phyloP scores from a whole-genome alignment of 2,329 filamentous ascomycete genomes.

The Ascochyta fabae region DNA sequence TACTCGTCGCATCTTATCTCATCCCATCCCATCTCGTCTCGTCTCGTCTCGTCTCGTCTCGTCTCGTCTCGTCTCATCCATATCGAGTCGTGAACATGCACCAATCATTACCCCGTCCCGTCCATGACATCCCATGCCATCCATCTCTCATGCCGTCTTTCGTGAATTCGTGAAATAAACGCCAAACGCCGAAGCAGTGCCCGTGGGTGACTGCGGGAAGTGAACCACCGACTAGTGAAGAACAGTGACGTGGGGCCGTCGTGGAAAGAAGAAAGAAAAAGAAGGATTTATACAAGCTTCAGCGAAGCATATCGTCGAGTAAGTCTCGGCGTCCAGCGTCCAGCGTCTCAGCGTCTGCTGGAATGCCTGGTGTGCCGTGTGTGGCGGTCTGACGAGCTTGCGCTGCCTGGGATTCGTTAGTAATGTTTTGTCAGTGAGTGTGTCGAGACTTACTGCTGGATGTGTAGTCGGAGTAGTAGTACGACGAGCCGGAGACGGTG shows the following conservation, averaged over 20 bases:
- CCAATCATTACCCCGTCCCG: too few relatives aligned
- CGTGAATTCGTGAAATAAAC: slow-evolving; percentile 17
- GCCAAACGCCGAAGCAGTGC: slow-evolving; percentile 21
- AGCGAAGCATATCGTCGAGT: not conserved
- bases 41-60: not conserved
- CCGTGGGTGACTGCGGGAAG: slow-evolving; percentile 13
- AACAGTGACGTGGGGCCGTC: not conserved
- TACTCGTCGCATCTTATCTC: not conserved
- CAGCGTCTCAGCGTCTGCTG: slow-evolving; percentile 1
- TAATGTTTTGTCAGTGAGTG: not conserved
- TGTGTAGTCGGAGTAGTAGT: slow-evolving; percentile 56
- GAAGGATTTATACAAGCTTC: slow-evolving; percentile 1
- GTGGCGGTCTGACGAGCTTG: slow-evolving; percentile 52
- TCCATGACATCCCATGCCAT: too few relatives aligned
- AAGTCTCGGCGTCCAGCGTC: not conserved
- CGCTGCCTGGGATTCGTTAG: slow-evolving; percentile 49
- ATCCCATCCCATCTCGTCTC: not conserved
- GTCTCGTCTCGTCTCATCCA: not conserved
- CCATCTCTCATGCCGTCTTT: slow-evolving; percentile 6
- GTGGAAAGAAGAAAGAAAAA: slow-evolving; percentile 18
- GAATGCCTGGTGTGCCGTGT: slow-evolving; percentile 50
- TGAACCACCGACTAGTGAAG: not conserved
- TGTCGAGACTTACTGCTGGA: slow-evolving; percentile 53
- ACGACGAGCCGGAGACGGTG: slow-evolving; percentile 47
- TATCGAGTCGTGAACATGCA: not conserved